Conservation (phyloP, 108 stramenopile species). For the Nannochloropsis granulata region DNA sequence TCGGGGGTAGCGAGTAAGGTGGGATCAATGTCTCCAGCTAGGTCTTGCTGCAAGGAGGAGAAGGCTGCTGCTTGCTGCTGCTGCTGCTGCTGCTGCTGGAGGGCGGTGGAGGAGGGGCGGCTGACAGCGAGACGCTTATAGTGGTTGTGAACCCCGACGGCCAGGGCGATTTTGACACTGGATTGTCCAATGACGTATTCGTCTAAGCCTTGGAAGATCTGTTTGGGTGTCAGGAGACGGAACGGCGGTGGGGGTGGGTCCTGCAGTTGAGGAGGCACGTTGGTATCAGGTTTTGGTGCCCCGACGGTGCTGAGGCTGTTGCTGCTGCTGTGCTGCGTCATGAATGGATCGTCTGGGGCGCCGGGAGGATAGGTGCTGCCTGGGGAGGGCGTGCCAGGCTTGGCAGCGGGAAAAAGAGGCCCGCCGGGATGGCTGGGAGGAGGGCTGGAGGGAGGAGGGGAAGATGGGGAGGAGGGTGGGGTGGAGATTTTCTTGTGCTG, state of each 20-base stretch:
- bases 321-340: background rate
- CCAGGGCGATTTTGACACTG: slow-evolving; percentile 76
- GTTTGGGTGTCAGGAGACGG: background rate
- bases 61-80: background rate
- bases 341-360: background rate
- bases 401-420: background rate
- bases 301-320: background rate
- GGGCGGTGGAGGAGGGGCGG: background rate
- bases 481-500: background rate
- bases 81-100: background rate
- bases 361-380: background rate
- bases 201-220: slow-evolving; percentile 58
- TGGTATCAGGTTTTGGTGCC: background rate
- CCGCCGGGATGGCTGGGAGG: background rate
- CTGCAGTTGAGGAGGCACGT: background rate
- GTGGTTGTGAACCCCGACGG: slow-evolving; percentile 91
- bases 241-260: background rate
- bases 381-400: background rate
- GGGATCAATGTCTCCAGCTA: background rate
- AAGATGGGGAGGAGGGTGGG: background rate
- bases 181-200: slow-evolving; percentile 91
- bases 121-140: slow-evolving; percentile 51
- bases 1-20: background rate
- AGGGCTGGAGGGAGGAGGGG: background rate
- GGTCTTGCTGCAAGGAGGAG: background rate